phyloP scores from a whole-genome alignment of 1,139 yeast species.

The Wickerhamomyces sp. region DNA sequence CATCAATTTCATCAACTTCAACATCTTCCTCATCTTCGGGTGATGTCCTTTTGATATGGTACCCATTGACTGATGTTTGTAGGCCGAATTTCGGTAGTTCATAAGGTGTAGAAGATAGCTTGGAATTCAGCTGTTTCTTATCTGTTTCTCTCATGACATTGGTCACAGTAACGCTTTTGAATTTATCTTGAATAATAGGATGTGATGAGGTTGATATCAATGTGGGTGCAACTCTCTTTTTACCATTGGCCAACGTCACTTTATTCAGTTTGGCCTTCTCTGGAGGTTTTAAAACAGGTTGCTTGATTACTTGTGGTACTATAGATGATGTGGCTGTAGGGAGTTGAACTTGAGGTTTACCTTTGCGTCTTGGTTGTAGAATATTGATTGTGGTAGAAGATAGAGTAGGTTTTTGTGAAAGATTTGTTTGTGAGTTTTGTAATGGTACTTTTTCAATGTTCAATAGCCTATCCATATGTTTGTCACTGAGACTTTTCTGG shows the following conservation, averaged over 20 bases:
- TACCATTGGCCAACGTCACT: slow-evolving; percentile 47
- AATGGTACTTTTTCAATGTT: slow-evolving; percentile 21
- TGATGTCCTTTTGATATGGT: slow-evolving; percentile 33
- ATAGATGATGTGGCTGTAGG: slow-evolving; percentile 16
- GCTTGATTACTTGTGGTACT: slow-evolving; percentile 15
- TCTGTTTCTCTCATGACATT: slow-evolving; percentile 8
- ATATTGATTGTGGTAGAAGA: slow-evolving; percentile 1
- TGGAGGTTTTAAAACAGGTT: slow-evolving; percentile 5
- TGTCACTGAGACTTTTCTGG: slow-evolving; percentile 26
- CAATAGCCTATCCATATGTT: slow-evolving; percentile 37
- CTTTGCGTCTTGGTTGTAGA: not conserved
- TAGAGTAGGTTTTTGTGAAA: not conserved
- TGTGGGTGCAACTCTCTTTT: slow-evolving; percentile 82
- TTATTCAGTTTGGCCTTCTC: slow-evolving; percentile 27
- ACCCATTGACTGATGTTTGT: slow-evolving; percentile 28
- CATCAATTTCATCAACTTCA: slow-evolving; percentile 26
- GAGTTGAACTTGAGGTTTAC: not conserved
- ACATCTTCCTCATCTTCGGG: slow-evolving; percentile 34
- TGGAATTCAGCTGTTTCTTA: slow-evolving; percentile 6
- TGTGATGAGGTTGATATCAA: slow-evolving; percentile 44
- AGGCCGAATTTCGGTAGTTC: slow-evolving; percentile 34
- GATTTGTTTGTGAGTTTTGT: slow-evolving; percentile 3
- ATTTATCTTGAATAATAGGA: slow-evolving; percentile 11
- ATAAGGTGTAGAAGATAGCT: slow-evolving; percentile 28
- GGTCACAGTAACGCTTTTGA: slow-evolving; percentile 12